These are phyloP conservation scores for Wickerhamomyces chaumierensis DNA, from an alignment of 805 yeast species.

Conservation along the genomic window DNA sequence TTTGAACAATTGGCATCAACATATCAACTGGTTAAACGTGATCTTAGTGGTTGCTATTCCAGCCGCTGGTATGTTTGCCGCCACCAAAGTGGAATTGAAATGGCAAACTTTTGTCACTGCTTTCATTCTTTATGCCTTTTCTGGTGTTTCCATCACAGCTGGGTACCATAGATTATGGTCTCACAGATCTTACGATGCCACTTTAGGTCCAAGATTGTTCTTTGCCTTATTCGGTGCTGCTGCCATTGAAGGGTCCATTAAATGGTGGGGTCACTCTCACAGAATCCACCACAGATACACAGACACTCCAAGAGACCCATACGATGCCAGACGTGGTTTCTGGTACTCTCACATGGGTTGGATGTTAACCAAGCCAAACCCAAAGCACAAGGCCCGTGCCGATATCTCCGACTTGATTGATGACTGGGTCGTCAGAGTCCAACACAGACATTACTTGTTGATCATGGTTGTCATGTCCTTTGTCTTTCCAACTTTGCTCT, in stretches of 20 bases:
- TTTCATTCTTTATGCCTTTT: slow-evolving; percentile 38
- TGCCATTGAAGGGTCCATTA: slow-evolving; percentile 74
- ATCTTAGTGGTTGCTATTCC: slow-evolving; percentile 56
- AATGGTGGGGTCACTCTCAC: slow-evolving; percentile 86
- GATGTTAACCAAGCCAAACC: slow-evolving; percentile 76
- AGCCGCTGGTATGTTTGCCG: slow-evolving; percentile 34
- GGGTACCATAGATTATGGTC: slow-evolving; percentile 79
- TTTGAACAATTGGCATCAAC: slow-evolving; percentile 54
- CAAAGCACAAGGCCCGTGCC: slow-evolving; percentile 55
- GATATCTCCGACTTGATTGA: slow-evolving; percentile 60
- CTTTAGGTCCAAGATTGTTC: slow-evolving; percentile 46
- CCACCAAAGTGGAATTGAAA: slow-evolving; percentile 36
- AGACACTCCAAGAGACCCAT: slow-evolving; percentile 75
- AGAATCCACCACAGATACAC: slow-evolving; percentile 83
- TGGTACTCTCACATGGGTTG: slow-evolving; percentile 83
- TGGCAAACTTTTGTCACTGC: slow-evolving; percentile 19
- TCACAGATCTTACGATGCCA: slow-evolving; percentile 62
- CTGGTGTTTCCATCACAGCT: slow-evolving; percentile 72
- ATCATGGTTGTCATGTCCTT: slow-evolving; percentile 53
- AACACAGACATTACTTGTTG: slow-evolving; percentile 64
- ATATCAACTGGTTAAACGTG: slow-evolving; percentile 70
- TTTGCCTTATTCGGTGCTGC: slow-evolving; percentile 76
- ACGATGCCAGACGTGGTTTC: slow-evolving; percentile 75
- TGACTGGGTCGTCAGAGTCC: slow-evolving; percentile 73
- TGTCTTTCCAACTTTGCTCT: slow-evolving; percentile 47